phyloP scores from a whole-genome alignment of 179 eudicot species.

The Sideroxylon spinosum region DNA sequence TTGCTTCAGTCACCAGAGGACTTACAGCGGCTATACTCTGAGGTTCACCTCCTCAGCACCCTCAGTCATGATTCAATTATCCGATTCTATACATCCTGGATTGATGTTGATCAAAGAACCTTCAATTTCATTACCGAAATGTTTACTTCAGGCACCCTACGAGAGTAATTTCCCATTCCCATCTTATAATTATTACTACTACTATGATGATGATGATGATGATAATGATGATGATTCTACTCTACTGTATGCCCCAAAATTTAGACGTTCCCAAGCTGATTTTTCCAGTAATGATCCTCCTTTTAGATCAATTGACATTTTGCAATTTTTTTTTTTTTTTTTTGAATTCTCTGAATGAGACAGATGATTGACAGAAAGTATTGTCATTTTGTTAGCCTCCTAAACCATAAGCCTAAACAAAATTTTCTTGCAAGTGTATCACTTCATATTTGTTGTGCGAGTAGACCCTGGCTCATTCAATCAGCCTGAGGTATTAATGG shows the following conservation, averaged over 20 bases:
- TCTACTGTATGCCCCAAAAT: not conserved
- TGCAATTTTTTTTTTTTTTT: not conserved
- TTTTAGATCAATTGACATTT: not conserved
- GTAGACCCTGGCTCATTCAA: not conserved
- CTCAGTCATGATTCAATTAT: conserved; percentile 33
- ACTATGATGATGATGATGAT: not conserved
- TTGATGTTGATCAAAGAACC: conserved; percentile 31
- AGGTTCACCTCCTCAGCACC: conserved; percentile 40
- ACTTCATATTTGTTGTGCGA: not conserved
- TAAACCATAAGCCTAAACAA: conserved; percentile 3
- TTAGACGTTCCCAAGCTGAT: not conserved
- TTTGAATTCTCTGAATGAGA: not conserved
- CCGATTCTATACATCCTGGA: conserved; percentile 38
- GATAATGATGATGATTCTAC: not conserved
- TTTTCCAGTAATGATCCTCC: not conserved
- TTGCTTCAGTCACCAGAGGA: conserved; percentile 28
- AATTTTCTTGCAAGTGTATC: not conserved
- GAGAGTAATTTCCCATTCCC: conserved; percentile 25
- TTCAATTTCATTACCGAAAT: conserved; percentile 42
- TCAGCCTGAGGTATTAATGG: not conserved
- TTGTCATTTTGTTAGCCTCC: not conserved
- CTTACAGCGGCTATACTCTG: conserved; percentile 34
- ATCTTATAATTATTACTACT: not conserved
- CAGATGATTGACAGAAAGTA: not conserved
- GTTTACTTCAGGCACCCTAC: conserved; percentile 43